Evolutionary conservation across 306 rosid genomes (phyloP).

Genomic region (Aeschynomene evenia): DNA sequence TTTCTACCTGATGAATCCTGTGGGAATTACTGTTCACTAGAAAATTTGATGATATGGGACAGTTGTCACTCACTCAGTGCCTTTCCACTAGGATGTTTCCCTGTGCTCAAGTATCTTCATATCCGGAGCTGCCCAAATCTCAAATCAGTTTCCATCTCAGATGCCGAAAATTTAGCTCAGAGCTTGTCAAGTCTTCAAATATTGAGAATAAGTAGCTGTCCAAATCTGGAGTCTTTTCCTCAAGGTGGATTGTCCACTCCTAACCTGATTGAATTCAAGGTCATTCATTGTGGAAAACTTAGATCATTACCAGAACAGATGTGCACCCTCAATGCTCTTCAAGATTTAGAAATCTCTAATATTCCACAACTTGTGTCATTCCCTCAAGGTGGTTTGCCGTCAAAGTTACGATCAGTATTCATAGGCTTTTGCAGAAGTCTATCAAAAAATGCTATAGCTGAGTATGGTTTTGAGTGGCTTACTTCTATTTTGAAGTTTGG

Average conservation of each 20-base stretch:
- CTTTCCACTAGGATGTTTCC: slow-evolving; percentile 3
- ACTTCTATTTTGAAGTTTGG: not conserved
- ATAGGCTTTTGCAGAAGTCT: not conserved
- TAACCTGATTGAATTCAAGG: not conserved
- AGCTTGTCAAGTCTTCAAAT: not conserved
- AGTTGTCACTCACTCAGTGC: not conserved
- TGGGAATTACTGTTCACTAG: not conserved
- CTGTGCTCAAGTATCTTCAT: slow-evolving; percentile 10
- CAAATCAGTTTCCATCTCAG: not conserved
- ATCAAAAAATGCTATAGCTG: not conserved
- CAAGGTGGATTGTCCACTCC: slow-evolving; percentile 5
- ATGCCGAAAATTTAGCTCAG: not conserved
- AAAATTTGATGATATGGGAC: not conserved
- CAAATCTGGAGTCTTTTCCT: slow-evolving; percentile 12
- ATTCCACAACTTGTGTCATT: slow-evolving; percentile 2
- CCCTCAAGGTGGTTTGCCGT: slow-evolving; percentile 10
- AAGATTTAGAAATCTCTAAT: not conserved
- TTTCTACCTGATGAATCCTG: slow-evolving; percentile 16
- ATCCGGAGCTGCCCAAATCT: slow-evolving; percentile 6
- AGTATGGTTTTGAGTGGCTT: not conserved
- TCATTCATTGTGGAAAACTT: slow-evolving; percentile 7
- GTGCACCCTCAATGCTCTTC: not conserved
- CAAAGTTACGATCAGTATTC: not conserved
- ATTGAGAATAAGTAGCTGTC: not conserved
- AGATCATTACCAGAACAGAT: not conserved